Conservation (phyloP, 1,284 basidiomycete species). For the Puccinia triticina region DNA sequence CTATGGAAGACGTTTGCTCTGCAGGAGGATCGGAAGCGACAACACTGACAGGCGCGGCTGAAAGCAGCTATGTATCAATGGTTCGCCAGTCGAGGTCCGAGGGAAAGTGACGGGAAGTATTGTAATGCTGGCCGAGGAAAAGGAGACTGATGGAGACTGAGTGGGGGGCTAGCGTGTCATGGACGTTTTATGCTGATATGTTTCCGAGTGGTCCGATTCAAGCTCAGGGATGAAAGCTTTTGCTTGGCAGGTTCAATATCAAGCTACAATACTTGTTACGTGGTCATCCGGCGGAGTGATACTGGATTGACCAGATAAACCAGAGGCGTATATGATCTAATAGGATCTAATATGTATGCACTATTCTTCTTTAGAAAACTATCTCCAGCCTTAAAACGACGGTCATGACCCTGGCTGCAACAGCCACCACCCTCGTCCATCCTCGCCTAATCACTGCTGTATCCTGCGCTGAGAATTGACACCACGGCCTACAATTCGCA, state of each 20-base stretch:
- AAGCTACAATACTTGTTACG: neutral
- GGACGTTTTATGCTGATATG: neutral
- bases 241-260: too few species aligned
- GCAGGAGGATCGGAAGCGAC: neutral
- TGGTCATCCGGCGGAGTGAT: neutral
- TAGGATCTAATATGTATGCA: too few species aligned
- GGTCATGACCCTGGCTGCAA: neutral
- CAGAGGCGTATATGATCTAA: too few species aligned
- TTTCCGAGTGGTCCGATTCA: neutral
- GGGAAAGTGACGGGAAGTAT: neutral
- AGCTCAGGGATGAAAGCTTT: too few species aligned
- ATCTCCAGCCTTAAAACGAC: neutral
- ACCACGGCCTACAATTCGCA: neutral
- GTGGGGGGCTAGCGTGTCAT: too few species aligned
- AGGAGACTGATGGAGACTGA: neutral
- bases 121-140: too few species aligned
- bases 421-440: slow-evolving; percentile 21
- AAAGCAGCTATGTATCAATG: neutral
- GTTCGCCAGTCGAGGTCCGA: neutral
- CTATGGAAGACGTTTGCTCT: neutral
- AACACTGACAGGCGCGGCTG: slow-evolving; percentile 8
- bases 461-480: slow-evolving; percentile 6
- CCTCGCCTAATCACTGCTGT: too few species aligned
- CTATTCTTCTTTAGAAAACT: neutral
- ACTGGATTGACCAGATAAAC: too few species aligned